Percentiles rank a stretch among this genome's conserved stretches.
Evolutionary conservation across 2,329 filamentous ascomycete species (phyloP).

Genomic region (Aspergillus japonicus): DNA sequence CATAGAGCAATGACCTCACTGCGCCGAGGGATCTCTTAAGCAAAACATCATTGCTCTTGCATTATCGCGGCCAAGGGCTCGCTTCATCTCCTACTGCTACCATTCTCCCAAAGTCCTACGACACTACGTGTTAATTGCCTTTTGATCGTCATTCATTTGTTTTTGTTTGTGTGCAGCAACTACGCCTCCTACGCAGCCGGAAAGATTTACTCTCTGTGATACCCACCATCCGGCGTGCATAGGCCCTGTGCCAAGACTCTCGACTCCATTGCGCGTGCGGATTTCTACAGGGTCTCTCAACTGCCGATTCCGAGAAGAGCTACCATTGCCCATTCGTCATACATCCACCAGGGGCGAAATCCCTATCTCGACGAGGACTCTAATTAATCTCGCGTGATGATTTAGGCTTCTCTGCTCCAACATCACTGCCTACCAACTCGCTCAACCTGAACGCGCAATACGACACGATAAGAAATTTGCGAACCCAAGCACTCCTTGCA

Average conservation of each 20-base stretch:
- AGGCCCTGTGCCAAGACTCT: neutral
- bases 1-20: conserved; percentile 4
- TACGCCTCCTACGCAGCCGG: no score
- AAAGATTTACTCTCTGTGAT: neutral
- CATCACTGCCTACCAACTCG: neutral
- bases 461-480: neutral
- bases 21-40: neutral
- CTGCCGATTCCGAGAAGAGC: neutral
- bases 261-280: neutral
- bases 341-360: neutral
- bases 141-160: neutral
- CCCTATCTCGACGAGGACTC: neutral
- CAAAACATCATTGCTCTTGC: no score
- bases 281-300: neutral
- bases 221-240: neutral
- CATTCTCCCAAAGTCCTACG: no score
- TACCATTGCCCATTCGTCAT: neutral
- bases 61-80: neutral
- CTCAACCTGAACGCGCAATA: conserved; percentile 7
- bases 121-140: no score
- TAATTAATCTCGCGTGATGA: neutral
- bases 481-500: conserved; percentile 7
- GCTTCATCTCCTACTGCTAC: neutral
- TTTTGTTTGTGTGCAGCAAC: no score
- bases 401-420: neutral